Percentiles rank a stretch among this genome's conserved stretches.
phyloP scores from a whole-genome alignment of 2,329 filamentous ascomycete genomes.

The Clarireedia monteithiana region DNA sequence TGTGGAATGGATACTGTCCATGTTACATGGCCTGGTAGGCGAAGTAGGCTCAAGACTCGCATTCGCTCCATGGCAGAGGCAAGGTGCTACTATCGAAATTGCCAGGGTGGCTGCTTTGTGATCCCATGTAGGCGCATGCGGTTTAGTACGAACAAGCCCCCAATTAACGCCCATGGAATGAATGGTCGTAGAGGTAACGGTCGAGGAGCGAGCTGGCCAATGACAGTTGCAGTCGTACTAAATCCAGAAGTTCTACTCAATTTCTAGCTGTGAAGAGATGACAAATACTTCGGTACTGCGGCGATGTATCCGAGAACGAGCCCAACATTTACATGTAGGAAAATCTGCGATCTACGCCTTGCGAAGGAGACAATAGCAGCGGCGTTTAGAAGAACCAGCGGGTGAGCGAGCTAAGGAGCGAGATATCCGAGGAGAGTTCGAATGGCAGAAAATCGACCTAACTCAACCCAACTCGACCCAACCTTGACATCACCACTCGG shows the following conservation, averaged over 20 bases:
- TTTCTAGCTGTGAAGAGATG: not conserved
- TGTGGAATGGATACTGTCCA: not conserved
- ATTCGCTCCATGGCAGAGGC: not conserved
- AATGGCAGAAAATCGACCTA: too few species aligned
- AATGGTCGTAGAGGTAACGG: not conserved
- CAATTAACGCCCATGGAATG: not conserved
- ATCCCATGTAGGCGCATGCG: constrained; percentile 1
- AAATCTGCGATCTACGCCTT: not conserved
- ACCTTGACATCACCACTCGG: too few species aligned
- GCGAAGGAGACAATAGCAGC: too few species aligned
- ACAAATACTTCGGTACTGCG: not conserved
- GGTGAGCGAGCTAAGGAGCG: too few species aligned
- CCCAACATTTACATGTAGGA: not conserved
- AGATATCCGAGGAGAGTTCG: too few species aligned
- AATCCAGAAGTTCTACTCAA: too few species aligned
- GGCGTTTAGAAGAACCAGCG: too few species aligned
- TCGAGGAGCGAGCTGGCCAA: not conserved
- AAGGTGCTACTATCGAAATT: not conserved
- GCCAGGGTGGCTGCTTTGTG: not conserved
- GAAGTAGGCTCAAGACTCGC: not conserved
- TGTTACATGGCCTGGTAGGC: not conserved
- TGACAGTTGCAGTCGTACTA: not conserved
- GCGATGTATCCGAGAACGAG: not conserved
- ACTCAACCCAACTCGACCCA: too few species aligned
- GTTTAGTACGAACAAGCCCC: not conserved